Evolutionary conservation across 2,329 filamentous ascomycete species (phyloP).

Genomic region (Aspergillus brunneoviolaceus): DNA sequence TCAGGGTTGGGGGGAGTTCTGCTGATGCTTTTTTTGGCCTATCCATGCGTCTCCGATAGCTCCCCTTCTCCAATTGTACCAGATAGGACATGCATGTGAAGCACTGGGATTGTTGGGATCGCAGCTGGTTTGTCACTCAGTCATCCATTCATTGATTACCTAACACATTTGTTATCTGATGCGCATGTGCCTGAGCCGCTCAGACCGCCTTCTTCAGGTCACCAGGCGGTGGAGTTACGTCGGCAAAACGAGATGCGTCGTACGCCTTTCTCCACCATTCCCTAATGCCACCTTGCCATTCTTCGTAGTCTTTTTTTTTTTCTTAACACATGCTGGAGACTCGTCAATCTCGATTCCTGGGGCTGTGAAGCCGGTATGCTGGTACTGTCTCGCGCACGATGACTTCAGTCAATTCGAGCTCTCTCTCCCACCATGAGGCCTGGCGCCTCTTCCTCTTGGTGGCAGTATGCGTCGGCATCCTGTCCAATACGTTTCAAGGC

Average conservation of each 20-base stretch:
- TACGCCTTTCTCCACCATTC: constrained; percentile 4
- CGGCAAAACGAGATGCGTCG: constrained; percentile 26
- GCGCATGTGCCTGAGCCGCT: neutral
- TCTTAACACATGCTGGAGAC: neutral
- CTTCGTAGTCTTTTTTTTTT: neutral
- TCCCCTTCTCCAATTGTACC: constrained; percentile 9
- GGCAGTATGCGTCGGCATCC: constrained; percentile 67
- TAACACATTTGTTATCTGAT: constrained; percentile 1
- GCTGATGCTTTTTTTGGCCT: neutral
- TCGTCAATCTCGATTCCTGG: neutral
- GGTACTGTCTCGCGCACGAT: constrained; percentile 26
- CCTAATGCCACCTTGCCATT: constrained; percentile 32
- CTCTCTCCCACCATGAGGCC: constrained; percentile 54
- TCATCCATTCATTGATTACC: neutral
- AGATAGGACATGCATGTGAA: constrained; percentile 16
- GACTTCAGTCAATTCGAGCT: constrained; percentile 26
- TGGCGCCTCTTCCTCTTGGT: constrained; percentile 63
- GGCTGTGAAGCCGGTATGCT: neutral
- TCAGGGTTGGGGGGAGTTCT: neutral
- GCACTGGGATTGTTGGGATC: constrained; percentile 1
- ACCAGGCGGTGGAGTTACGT: constrained; percentile 24
- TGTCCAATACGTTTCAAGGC: constrained; percentile 75
- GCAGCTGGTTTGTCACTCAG: neutral
- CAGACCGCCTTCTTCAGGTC: constrained; percentile 17
- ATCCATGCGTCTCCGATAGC: neutral